These are phyloP conservation scores for Pugionium cornutum DNA, from an alignment of 345 rosid species.

Conservation along the genomic window DNA sequence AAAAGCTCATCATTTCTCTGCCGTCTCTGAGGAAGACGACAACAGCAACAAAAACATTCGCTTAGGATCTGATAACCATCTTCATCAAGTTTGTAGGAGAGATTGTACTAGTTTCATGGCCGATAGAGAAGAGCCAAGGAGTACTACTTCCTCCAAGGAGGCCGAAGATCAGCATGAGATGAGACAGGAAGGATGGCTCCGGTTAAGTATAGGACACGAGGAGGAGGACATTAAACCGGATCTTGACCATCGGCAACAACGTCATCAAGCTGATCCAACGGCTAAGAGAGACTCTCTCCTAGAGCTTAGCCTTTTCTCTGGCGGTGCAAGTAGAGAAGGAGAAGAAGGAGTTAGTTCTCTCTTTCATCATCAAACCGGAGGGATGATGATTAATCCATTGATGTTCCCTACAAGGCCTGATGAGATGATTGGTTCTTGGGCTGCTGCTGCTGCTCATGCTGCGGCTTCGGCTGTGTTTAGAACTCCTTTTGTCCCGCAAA, in stretches of 20 bases:
- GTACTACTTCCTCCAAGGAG: slow-evolving; percentile 52
- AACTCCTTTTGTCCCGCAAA: slow-evolving; percentile 47
- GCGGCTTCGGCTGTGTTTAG: slow-evolving; percentile 55
- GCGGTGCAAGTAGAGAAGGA: slow-evolving; percentile 31
- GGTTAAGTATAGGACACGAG: slow-evolving; percentile 65
- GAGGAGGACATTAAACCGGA: slow-evolving; percentile 35
- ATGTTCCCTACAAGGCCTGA: slow-evolving; percentile 44
- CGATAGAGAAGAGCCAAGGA: slow-evolving; percentile 73
- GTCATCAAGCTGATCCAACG: slow-evolving; percentile 36
- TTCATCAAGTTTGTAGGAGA: slow-evolving; percentile 35
- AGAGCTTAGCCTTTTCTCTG: slow-evolving; percentile 44
- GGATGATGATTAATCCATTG: slow-evolving; percentile 46
- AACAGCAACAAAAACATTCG: slow-evolving; percentile 34
- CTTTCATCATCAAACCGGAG: slow-evolving; percentile 46
- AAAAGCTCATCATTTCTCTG: slow-evolving; percentile 46
- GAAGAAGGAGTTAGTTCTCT: slow-evolving; percentile 44
- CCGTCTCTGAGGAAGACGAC: slow-evolving; percentile 36
- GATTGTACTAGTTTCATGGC: slow-evolving; percentile 58
- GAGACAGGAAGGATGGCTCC: slow-evolving; percentile 71
- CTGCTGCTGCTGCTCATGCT: slow-evolving; percentile 42
- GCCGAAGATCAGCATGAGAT: slow-evolving; percentile 31
- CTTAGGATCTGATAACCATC: slow-evolving; percentile 57
- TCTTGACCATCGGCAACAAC: slow-evolving; percentile 28
- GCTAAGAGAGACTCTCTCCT: slow-evolving; percentile 41
- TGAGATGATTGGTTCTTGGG: slow-evolving; percentile 52